Evolutionary conservation across 2,329 filamentous ascomycete genomes (phyloP), one percentile per base, ranked within the genome.

Genomic region (Nothomitra cinnamomea): DNA sequence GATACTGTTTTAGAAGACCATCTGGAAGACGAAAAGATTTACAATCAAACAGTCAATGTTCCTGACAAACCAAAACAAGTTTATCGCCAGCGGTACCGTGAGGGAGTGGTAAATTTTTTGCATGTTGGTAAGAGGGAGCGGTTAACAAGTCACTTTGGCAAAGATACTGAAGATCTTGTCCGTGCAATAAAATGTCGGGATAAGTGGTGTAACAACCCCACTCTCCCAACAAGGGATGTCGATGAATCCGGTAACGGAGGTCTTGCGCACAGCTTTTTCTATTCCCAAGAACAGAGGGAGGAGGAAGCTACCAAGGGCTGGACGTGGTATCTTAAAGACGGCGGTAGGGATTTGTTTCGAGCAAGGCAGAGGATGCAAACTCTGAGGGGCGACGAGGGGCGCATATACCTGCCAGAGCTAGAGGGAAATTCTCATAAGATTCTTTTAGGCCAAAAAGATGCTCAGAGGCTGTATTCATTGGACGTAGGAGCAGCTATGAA

Each of bases 261-360:
- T 56, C 55, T 74, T 63, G 59, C 68, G 58, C 54, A 64, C 57
- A 71, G 68, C 12, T 70, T 70, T 59, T 74, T 70, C 17, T 63
- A 70, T 55, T 61, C 65, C 2, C 63, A 67, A 19, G 67, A 67
- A 40, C 64, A 67, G 24, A 56, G 70, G 40, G 61, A 67, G 52
- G 66, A 62, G 40, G 76, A 79, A 58, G 63, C 66, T n/a, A 69
- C 66, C 1, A 58, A 61, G 6, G 68, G 69, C 17, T 76, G 73
- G 71, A 66, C 70, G 48, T 80, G 77, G 78, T 80, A 77, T 59
- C 67, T 69, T 52, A 60, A 67, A 8, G 57, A 63, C 22, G 65
- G 65, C 21, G 67, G 71, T 24, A 66, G 66, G 42, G 61, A 64
- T 12, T 57, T 51, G 1, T 76, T 79, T 54, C 59, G 61, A 5